Percentiles rank a stretch among this genome's conserved stretches.
Evolutionary conservation across 2,329 filamentous ascomycete species (phyloP).

Genomic region (Scopulariopsis brevicaulis): DNA sequence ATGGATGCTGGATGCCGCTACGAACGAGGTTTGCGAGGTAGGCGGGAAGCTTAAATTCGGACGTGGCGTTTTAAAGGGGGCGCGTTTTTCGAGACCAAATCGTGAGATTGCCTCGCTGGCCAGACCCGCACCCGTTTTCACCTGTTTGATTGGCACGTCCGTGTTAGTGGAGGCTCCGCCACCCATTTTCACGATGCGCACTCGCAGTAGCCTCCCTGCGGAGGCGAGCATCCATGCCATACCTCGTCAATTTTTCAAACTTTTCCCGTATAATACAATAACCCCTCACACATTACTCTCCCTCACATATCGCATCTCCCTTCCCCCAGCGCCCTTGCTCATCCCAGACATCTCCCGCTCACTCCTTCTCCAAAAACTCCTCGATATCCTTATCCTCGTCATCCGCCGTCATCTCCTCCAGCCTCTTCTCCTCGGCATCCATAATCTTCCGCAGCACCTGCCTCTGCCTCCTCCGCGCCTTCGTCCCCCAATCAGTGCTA

Average conservation of each 20-base stretch:
- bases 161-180: not conserved
- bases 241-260: not conserved
- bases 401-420: constrained; percentile 44
- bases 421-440: constrained; percentile 48
- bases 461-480: constrained; percentile 9
- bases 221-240: constrained; percentile 37
- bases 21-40: not conserved
- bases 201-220: constrained; percentile 59
- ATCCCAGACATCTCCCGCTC: not conserved
- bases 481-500: constrained; percentile 9
- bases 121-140: not conserved
- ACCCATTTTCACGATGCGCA: not conserved
- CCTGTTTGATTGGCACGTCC: not conserved
- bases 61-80: not conserved
- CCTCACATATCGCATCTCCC: not conserved
- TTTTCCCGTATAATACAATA: not conserved
- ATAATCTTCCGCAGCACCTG: constrained; percentile 53
- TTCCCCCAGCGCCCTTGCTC: not conserved
- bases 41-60: not conserved
- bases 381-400: constrained; percentile 67
- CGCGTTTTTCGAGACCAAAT: not conserved
- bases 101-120: not conserved
- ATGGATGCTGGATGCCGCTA: not conserved
- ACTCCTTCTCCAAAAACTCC: constrained; percentile 46
- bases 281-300: not conserved